Conservation (phyloP, 2,329 filamentous ascomycete genomes). For the Cladorrhinum sp. region DNA sequence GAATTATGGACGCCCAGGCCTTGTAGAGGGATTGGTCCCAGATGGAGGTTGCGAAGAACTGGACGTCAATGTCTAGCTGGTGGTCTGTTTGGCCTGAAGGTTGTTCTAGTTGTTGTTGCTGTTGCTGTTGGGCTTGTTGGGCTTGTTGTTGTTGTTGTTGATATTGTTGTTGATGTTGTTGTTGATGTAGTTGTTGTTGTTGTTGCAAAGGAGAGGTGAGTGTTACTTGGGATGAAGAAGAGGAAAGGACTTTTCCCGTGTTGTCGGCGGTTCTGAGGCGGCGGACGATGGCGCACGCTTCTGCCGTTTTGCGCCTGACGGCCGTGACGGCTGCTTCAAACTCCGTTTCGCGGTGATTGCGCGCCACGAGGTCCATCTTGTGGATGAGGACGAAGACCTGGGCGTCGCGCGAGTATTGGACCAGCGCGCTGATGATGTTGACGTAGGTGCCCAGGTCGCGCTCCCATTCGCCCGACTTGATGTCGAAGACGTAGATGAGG, state of each 20-base stretch:
- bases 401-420: slow-evolving; percentile 76
- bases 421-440: slow-evolving; percentile 81
- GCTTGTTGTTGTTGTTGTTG: slow-evolving; percentile 22
- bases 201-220: neutral
- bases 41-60: slow-evolving; percentile 92
- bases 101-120: slow-evolving; percentile 22
- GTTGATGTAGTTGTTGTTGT: slow-evolving; percentile 22
- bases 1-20: slow-evolving; percentile 97
- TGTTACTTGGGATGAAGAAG: slow-evolving; percentile 1
- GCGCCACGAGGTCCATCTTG: slow-evolving; percentile 96
- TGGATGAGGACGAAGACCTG: slow-evolving; percentile 94
- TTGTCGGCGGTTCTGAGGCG: slow-evolving; percentile 28
- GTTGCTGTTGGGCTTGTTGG: slow-evolving; percentile 1
- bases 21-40: slow-evolving; percentile 99
- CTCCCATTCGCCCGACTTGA: slow-evolving; percentile 91
- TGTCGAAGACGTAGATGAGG: slow-evolving; percentile 98
- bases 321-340: slow-evolving; percentile 80
- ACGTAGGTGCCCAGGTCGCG: slow-evolving; percentile 90
- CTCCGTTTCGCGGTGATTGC: slow-evolving; percentile 71
- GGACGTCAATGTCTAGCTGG: slow-evolving; percentile 58
- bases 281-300: slow-evolving; percentile 45
- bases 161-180: neutral
- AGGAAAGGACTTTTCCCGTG: neutral
- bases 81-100: slow-evolving; percentile 11
- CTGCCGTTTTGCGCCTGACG: slow-evolving; percentile 69